These are phyloP conservation scores for Thuidium tamariscinum DNA, from an alignment of 225 moss, liverwort and hornwort species.

Conservation along the genomic window DNA sequence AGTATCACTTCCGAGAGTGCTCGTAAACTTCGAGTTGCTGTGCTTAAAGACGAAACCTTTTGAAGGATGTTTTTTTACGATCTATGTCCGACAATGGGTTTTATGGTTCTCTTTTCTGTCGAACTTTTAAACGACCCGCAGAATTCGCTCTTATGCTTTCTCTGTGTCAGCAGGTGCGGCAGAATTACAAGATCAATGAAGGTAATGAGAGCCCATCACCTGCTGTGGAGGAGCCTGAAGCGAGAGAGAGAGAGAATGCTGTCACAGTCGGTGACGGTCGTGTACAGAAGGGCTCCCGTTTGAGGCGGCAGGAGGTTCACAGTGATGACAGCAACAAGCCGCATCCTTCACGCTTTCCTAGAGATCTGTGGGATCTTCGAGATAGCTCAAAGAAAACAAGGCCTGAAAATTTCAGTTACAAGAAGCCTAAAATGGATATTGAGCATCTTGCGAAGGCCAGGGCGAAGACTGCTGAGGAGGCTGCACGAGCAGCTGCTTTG, in stretches of 20 bases:
- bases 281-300: constrained; percentile 31
- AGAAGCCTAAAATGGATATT: constrained; percentile 73
- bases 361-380: constrained; percentile 57
- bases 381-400: constrained; percentile 71
- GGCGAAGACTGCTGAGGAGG: constrained; percentile 91
- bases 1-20: background rate
- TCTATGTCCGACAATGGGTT: background rate
- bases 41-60: background rate
- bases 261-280: constrained; percentile 53
- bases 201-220: constrained; percentile 37
- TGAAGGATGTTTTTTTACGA: background rate
- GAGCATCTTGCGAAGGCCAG: constrained; percentile 72
- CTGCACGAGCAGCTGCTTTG: constrained; percentile 84
- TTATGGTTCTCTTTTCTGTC: background rate
- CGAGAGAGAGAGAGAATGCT: constrained; percentile 45
- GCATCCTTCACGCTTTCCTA: constrained; percentile 76
- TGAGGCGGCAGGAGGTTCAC: constrained; percentile 61
- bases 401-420: constrained; percentile 44
- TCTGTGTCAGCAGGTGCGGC: constrained; percentile 35
- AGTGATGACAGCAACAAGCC: constrained; percentile 67
- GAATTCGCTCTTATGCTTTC: constrained; percentile 1
- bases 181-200: constrained; percentile 85
- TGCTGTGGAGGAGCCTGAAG: constrained; percentile 38
- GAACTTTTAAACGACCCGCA: background rate
- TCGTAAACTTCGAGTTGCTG: constrained; percentile 6